phyloP scores from a whole-genome alignment of 2,329 filamentous ascomycete species.

The Nothopassalora personata region DNA sequence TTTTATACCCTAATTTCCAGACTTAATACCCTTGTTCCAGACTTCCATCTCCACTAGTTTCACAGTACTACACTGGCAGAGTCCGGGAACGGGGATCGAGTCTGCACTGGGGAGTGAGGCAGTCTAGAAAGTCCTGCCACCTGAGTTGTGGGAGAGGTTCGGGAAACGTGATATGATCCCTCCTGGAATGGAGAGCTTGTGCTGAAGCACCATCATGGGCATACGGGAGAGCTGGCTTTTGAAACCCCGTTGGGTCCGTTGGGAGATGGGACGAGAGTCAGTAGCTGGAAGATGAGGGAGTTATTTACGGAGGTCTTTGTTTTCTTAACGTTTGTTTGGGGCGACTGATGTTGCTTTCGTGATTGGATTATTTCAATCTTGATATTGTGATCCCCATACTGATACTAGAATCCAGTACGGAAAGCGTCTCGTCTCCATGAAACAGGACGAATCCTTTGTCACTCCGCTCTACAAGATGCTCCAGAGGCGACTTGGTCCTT shows the following conservation, averaged over 20 bases:
- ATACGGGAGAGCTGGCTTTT: slow-evolving; percentile 13
- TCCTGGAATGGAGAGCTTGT: slow-evolving; percentile 1
- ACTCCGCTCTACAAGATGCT: slow-evolving; percentile 18
- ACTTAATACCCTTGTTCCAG: too few species aligned
- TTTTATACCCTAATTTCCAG: too few species aligned
- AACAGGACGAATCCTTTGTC: slow-evolving; percentile 1
- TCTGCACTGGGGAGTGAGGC: slow-evolving; percentile 14
- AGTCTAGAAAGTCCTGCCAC: slow-evolving; percentile 7
- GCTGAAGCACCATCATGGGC: slow-evolving; percentile 10
- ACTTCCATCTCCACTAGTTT: too few species aligned
- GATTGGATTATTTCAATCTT: too few species aligned
- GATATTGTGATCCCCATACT: not conserved
- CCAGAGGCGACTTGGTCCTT: slow-evolving; percentile 6
- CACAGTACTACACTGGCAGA: not conserved
- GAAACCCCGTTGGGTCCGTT: slow-evolving; percentile 8
- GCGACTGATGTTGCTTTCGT: not conserved
- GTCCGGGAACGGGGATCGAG: slow-evolving; percentile 17
- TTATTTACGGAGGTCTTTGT: slow-evolving; percentile 16
- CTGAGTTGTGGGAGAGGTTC: slow-evolving; percentile 7
- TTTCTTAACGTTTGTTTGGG: not conserved
- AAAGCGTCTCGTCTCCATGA: slow-evolving; percentile 8
- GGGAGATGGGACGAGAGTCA: slow-evolving; percentile 10
- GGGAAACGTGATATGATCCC: slow-evolving; percentile 11
- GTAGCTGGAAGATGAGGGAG: slow-evolving; percentile 13
- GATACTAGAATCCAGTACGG: slow-evolving; percentile 7